Conservation (phyloP, 345 rosid genomes). For the Psidium friedrichsthalianum region DNA sequence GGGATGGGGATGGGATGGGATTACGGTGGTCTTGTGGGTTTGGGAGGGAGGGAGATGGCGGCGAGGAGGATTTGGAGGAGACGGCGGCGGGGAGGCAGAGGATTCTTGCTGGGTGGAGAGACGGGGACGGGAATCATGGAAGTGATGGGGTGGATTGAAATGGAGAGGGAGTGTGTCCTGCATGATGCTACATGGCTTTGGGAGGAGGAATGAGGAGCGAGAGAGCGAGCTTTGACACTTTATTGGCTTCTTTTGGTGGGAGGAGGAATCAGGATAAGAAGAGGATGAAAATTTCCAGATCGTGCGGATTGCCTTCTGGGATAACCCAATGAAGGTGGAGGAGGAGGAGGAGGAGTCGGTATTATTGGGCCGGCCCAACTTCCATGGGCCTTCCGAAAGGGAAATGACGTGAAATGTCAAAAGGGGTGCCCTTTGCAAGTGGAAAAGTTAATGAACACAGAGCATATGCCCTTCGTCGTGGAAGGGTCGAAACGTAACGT, state of each 20-base stretch:
- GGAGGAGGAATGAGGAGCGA: not conserved
- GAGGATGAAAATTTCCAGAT: not conserved
- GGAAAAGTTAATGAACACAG: not conserved
- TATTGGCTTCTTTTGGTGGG: not conserved
- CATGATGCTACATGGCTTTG: not conserved
- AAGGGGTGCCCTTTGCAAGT: not conserved
- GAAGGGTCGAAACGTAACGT: not conserved
- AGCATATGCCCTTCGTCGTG: rapidly evolving
- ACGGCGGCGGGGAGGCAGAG: slow-evolving; percentile 27
- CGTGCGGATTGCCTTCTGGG: not conserved
- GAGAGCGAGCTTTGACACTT: not conserved
- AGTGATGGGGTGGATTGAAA: slow-evolving; percentile 10
- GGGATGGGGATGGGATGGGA: slow-evolving; percentile 4
- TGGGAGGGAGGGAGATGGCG: slow-evolving; percentile 32
- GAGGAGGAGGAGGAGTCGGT: not conserved
- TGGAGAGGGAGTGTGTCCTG: not conserved
- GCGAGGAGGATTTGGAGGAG: slow-evolving; percentile 26
- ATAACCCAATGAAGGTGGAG: not conserved
- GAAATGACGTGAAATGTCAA: not conserved
- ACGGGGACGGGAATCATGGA: slow-evolving; percentile 9
- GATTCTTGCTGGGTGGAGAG: slow-evolving; percentile 7
- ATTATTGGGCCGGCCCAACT: not conserved
- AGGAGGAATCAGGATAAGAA: not conserved
- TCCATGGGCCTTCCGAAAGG: not conserved
- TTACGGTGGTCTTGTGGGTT: slow-evolving; percentile 18